These are phyloP conservation scores for Ceratopteris richardii DNA, from an alignment of 75 land plant species.

Conservation along the genomic window DNA sequence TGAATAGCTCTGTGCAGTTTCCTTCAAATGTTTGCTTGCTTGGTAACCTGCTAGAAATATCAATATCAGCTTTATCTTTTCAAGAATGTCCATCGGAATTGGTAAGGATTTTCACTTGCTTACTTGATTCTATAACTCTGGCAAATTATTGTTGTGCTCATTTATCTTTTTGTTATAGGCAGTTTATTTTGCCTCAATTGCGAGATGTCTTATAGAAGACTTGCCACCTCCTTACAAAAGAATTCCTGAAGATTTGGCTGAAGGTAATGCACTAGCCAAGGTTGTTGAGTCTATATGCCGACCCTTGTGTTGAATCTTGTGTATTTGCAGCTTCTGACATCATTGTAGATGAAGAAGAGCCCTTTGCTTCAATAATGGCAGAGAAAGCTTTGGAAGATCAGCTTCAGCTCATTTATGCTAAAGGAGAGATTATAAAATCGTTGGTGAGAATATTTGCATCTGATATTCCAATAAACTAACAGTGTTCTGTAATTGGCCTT, in stretches of 20 bases:
- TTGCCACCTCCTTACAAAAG: slow-evolving; percentile 39
- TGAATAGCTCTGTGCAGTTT: slow-evolving; percentile 40
- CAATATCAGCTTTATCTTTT: slow-evolving; percentile 41
- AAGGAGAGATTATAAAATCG: slow-evolving; percentile 54
- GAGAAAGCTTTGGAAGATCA: slow-evolving; percentile 51
- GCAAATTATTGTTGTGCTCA: too few relatives aligned
- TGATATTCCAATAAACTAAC: too few relatives aligned
- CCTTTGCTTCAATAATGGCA: slow-evolving; percentile 14
- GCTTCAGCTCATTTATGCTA: slow-evolving; percentile 45
- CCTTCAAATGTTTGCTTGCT: slow-evolving; percentile 79
- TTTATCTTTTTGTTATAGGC: slow-evolving; percentile 35
- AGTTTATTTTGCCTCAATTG: slow-evolving; percentile 50
- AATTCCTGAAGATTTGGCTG: slow-evolving; percentile 10
- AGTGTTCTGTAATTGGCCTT: too few relatives aligned
- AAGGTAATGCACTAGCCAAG: neutral
- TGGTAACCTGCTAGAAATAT: slow-evolving; percentile 71
- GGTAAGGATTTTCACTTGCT: slow-evolving; percentile 37
- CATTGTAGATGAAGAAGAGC: slow-evolving; percentile 48
- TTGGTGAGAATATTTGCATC: slow-evolving; percentile 39
- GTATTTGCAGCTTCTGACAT: slow-evolving; percentile 29
- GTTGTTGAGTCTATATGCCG: neutral
- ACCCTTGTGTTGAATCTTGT: neutral
- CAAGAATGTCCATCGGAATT: slow-evolving; percentile 36
- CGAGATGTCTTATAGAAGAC: slow-evolving; percentile 51
- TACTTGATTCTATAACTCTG: too few relatives aligned